phyloP scores from a whole-genome alignment of 2,329 filamentous ascomycete genomes.

The Verticillium klebahnii region DNA sequence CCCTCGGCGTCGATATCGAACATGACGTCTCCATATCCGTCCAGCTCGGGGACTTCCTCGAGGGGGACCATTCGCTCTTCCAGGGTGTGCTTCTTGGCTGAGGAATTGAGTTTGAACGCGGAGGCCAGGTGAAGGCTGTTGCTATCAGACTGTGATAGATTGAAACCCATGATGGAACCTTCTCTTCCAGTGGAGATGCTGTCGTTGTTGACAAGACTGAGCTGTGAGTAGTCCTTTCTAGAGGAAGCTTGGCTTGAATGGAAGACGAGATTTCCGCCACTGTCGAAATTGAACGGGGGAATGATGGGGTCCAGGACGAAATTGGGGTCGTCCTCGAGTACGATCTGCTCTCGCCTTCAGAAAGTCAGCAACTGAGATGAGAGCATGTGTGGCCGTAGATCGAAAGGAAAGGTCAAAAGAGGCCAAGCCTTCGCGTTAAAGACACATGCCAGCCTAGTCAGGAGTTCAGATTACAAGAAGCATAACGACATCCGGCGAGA shows the following conservation, averaged over 20 bases:
- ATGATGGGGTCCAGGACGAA: conserved; percentile 67
- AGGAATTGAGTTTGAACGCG: conserved; percentile 24
- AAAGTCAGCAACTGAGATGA: conserved; percentile 5
- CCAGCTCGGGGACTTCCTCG: conserved; percentile 31
- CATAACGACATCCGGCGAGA: too few relatives aligned
- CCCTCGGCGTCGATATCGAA: conserved; percentile 48
- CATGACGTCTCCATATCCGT: conserved; percentile 33
- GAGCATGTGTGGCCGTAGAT: too few relatives aligned
- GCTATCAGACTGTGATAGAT: conserved; percentile 27
- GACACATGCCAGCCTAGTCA: too few relatives aligned
- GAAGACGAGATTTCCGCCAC: conserved; percentile 24
- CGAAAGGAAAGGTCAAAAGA: too few relatives aligned
- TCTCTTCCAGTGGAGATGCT: conserved; percentile 23
- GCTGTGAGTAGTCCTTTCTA: conserved; percentile 33
- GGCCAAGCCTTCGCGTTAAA: too few relatives aligned
- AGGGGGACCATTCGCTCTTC: conserved; percentile 22
- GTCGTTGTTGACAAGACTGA: conserved; percentile 35
- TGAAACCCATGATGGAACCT: conserved; percentile 22
- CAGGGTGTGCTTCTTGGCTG: conserved; percentile 13
- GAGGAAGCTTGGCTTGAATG: conserved; percentile 31
- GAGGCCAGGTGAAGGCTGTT: conserved; percentile 26
- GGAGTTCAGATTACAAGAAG: too few relatives aligned
- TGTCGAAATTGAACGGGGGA: conserved; percentile 48
- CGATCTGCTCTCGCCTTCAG: conserved; percentile 66
- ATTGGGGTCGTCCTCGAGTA: conserved; percentile 75